Evolutionary conservation across 768 basidiomycete genomes (phyloP).

Genomic region (Mycena crocata): DNA sequence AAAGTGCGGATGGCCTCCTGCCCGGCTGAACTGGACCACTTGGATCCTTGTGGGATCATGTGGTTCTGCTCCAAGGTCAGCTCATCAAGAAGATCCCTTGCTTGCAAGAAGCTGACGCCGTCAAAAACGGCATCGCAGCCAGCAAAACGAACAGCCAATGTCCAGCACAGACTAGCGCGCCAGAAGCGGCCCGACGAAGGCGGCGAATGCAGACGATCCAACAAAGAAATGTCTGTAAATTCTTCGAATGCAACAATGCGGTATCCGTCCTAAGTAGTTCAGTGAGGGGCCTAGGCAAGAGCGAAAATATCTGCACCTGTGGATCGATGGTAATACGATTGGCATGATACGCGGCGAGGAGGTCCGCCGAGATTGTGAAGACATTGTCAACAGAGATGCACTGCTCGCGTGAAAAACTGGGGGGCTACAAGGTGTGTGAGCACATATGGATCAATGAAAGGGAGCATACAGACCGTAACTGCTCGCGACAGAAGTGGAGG

Average conservation of each 20-base stretch:
- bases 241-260: constrained; percentile 14
- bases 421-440: constrained; percentile 6
- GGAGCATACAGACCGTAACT: not conserved
- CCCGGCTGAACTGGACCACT: constrained; percentile 14
- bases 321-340: constrained; percentile 12
- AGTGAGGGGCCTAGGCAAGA: not conserved
- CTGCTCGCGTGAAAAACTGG: constrained; percentile 15
- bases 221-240: not conserved
- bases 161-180: constrained; percentile 20
- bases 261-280: constrained; percentile 4
- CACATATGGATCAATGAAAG: not conserved
- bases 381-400: constrained; percentile 16
- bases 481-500: constrained; percentile 7
- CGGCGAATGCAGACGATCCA: constrained; percentile 3
- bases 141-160: constrained; percentile 19
- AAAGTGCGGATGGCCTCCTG: constrained; percentile 17
- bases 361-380: constrained; percentile 13
- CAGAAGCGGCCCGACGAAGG: constrained; percentile 23
- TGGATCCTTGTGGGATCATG: constrained; percentile 8
- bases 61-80: not conserved
- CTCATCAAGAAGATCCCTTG: constrained; percentile 7
- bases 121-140: constrained; percentile 10
- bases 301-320: constrained; percentile 10
- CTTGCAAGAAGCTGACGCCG: not conserved
- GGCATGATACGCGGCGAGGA: constrained; percentile 1